phyloP scores from a whole-genome alignment of 164 flowering plant species.

The Vitis labrusca region DNA sequence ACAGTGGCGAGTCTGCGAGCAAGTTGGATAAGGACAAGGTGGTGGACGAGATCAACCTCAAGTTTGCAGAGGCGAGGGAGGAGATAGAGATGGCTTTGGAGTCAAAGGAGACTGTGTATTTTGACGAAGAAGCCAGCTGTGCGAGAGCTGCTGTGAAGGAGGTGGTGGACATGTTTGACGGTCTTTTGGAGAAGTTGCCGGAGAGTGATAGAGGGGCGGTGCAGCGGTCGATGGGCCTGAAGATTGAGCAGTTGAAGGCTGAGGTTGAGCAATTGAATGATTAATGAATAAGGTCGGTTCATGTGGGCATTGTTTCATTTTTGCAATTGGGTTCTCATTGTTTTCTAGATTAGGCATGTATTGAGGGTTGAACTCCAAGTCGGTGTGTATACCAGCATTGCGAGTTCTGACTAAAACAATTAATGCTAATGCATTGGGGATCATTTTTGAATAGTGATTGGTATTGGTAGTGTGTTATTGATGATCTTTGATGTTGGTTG shows the following conservation, averaged over 20 bases:
- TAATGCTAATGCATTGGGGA: too few species aligned
- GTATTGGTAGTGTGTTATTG: too few species aligned
- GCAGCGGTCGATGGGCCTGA: slow-evolving; percentile 89
- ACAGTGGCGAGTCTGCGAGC: slow-evolving; percentile 24
- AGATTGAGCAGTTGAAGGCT: slow-evolving; percentile 94
- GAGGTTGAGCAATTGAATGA: slow-evolving; percentile 84
- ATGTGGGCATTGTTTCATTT: slow-evolving; percentile 4
- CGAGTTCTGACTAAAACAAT: too few species aligned
- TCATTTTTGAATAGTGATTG: too few species aligned
- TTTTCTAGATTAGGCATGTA: too few species aligned
- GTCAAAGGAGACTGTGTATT: slow-evolving; percentile 90
- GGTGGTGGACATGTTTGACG: slow-evolving; percentile 65
- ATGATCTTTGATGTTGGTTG: too few species aligned
- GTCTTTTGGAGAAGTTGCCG: slow-evolving; percentile 49
- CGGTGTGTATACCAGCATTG: too few species aligned
- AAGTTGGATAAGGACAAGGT: slow-evolving; percentile 48
- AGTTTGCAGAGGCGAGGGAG: slow-evolving; percentile 94
- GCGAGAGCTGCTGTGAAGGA: slow-evolving; percentile 71
- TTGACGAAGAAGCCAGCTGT: slow-evolving; percentile 82
- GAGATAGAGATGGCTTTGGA: slow-evolving; percentile 95
- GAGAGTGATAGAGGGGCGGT: slow-evolving; percentile 55
- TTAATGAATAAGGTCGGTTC: slow-evolving; percentile 43
- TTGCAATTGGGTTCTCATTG: background rate
- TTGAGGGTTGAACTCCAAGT: too few species aligned
- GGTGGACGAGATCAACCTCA: slow-evolving; percentile 82